Evolutionary conservation across 2,329 filamentous ascomycete genomes (phyloP).

Genomic region (Hymenoscyphus albidus): DNA sequence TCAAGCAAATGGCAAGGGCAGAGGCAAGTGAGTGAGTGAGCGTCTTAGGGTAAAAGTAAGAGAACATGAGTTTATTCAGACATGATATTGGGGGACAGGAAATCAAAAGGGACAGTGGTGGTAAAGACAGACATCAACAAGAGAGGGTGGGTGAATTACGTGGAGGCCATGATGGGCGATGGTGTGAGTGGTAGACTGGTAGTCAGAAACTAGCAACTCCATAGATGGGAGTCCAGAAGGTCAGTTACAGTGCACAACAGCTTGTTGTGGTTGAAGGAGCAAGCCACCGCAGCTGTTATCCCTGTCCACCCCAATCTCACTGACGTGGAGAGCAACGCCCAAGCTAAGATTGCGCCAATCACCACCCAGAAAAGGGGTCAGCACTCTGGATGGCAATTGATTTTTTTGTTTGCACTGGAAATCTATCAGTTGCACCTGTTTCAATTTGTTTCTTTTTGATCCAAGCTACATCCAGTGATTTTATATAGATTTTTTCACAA

Average conservation of each 20-base stretch:
- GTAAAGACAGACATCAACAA: slow-evolving; percentile 2
- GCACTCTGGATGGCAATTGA: not conserved
- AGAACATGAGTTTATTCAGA: slow-evolving; percentile 20
- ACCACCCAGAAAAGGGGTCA: not conserved
- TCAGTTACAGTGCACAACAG: not conserved
- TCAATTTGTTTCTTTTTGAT: not conserved
- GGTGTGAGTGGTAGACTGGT: not conserved
- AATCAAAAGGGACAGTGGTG: slow-evolving; percentile 10
- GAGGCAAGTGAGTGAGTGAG: slow-evolving; percentile 6
- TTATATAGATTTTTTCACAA: not conserved
- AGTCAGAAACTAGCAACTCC: not conserved
- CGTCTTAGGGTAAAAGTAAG: slow-evolving; percentile 11
- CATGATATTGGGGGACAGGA: slow-evolving; percentile 18
- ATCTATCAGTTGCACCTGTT: not conserved
- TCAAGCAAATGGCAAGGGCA: slow-evolving; percentile 19
- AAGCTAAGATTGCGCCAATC: not conserved
- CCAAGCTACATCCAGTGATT: not conserved
- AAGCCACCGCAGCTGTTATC: not conserved
- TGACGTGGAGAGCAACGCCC: slow-evolving; percentile 2
- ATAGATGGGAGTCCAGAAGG: not conserved
- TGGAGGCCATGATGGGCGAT: slow-evolving; percentile 15
- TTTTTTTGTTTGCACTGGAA: not conserved
- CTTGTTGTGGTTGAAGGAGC: not conserved
- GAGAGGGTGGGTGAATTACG: slow-evolving; percentile 10
- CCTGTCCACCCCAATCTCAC: not conserved